Evolutionary conservation across 805 yeast genomes (phyloP).

Genomic region (Priceomyces haplophilus): DNA sequence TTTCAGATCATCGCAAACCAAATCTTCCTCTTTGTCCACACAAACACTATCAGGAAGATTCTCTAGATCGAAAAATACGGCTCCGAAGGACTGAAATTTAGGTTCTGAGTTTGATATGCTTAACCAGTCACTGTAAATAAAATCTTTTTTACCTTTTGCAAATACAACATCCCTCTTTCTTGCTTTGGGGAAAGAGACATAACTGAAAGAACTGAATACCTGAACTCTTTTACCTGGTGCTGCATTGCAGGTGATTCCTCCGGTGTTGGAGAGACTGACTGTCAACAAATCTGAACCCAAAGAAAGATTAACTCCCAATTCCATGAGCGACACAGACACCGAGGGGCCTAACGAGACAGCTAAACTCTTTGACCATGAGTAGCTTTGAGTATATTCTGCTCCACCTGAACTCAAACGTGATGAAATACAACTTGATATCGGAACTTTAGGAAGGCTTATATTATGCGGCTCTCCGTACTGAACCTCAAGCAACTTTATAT

Average conservation of each 20-base stretch:
- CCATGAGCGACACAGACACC: slow-evolving; percentile 3
- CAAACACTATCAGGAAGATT: slow-evolving; percentile 15
- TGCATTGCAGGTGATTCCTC: slow-evolving; percentile 16
- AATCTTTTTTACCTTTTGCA: slow-evolving; percentile 5
- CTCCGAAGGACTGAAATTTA: slow-evolving; percentile 11
- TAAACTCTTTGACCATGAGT: slow-evolving; percentile 9
- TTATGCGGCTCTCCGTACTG: slow-evolving; percentile 13
- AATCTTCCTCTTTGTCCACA: slow-evolving; percentile 10
- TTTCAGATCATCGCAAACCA: slow-evolving; percentile 9
- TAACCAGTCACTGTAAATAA: slow-evolving; percentile 10
- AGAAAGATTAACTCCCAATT: slow-evolving; percentile 9
- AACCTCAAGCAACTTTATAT: slow-evolving; percentile 18
- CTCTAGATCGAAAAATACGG: slow-evolving; percentile 14
- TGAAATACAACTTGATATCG: slow-evolving; percentile 18
- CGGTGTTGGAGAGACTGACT: slow-evolving; percentile 10
- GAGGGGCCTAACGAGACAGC: slow-evolving; percentile 6
- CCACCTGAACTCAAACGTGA: slow-evolving; percentile 15
- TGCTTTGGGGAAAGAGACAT: slow-evolving; percentile 14
- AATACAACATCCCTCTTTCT: slow-evolving; percentile 9
- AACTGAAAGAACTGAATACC: slow-evolving; percentile 15
- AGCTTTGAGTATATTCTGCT: slow-evolving; percentile 15
- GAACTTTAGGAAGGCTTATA: slow-evolving; percentile 7
- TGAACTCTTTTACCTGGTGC: slow-evolving; percentile 17
- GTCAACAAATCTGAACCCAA: slow-evolving; percentile 11
- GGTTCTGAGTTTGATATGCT: slow-evolving; percentile 4